Base-by-base conservation (phyloP, 306 rosid genomes). In the Cucurbita ficifolia region DNA sequence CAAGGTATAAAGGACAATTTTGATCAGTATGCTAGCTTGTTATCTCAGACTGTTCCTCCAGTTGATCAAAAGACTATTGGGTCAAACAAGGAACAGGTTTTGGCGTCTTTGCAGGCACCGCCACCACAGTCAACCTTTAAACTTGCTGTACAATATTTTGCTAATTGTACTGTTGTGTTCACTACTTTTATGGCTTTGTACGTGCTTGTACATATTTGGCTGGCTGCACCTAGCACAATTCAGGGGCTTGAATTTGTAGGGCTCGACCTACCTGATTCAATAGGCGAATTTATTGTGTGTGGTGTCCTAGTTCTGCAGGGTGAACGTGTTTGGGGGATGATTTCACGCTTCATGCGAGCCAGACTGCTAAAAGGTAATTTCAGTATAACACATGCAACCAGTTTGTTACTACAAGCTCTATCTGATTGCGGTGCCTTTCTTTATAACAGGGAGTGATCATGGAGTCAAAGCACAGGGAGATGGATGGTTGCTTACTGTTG, bases 401-500 rank as follows among this genome's bases (percentile, higher is more conserved):
- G 77, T 52, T 43, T 56, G 46, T 54, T 46, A 11, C 60, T 39
- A 9, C 36, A 5, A 19, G 53, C 59, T 72, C 39, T 19, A 45
- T 36, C 78, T 61, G 54, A 61, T 35, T 50, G 39, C 70, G 35
- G 3, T n/a, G 73, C 35, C 51, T 36, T 21, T 50, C 49, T 75
- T 63, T 45, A 18, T 45, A 76, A 72, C 73, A 95, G 99, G 96
- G 80, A 85, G 96, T 83, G 97, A 95, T 82, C 91, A 95, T 78
- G 96, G 97, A 79, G 79, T 91, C 78, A 95, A 88, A 84, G 96
- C 99, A 53, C 92, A 81, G 62, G 99, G 99, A 85, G 96, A 89
- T 77, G 99, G 99, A 78, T 95, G 99, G 99, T 67, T 89, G 78
- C 88, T 95, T 56, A 95, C 99, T 59, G 96, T 95, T 82, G 97